Percentiles rank a stretch among this genome's conserved stretches.
Evolutionary conservation across 2,329 filamentous ascomycete genomes (phyloP).

Genomic region (Teratosphaeria gauchensis): DNA sequence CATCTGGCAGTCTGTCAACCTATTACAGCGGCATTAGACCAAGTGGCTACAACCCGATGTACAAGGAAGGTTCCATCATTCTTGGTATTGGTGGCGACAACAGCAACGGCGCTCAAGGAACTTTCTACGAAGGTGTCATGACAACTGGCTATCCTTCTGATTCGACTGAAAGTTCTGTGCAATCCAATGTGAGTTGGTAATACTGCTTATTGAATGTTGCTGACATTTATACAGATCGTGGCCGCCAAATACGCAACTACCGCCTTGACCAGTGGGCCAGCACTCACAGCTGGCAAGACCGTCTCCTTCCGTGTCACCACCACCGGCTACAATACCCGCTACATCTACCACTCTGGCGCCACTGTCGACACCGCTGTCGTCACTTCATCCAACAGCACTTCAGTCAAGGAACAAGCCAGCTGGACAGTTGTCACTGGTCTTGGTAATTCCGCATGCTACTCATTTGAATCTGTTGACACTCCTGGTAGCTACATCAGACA

Average conservation of each 20-base stretch:
- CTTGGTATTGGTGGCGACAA: constrained; percentile 59
- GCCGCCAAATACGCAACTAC: constrained; percentile 42
- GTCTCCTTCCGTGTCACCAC: constrained; percentile 49
- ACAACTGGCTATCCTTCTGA: constrained; percentile 53
- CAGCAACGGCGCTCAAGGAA: constrained; percentile 47
- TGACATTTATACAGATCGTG: constrained; percentile 2
- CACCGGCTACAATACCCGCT: constrained; percentile 43
- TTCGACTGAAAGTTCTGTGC: constrained; percentile 40
- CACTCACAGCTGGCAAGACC: constrained; percentile 39
- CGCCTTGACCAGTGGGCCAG: constrained; percentile 40
- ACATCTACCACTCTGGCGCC: constrained; percentile 44
- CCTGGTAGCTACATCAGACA: constrained; percentile 52
- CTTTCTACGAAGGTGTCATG: constrained; percentile 52
- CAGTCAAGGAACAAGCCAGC: constrained; percentile 44
- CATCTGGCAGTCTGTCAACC: constrained; percentile 45
- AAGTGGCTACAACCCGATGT: constrained; percentile 50
- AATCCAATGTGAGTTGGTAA: constrained; percentile 42
- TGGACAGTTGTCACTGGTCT: constrained; percentile 48
- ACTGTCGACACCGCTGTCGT: constrained; percentile 48
- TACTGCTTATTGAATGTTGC: not conserved
- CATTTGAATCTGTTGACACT: constrained; percentile 51
- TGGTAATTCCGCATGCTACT: constrained; percentile 47
- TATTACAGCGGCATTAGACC: constrained; percentile 47
- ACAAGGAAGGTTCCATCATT: constrained; percentile 54
- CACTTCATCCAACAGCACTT: constrained; percentile 39